These are phyloP conservation scores for Termitomyces bulborhizus DNA, from an alignment of 768 basidiomycete genomes.

Conservation along the genomic window DNA sequence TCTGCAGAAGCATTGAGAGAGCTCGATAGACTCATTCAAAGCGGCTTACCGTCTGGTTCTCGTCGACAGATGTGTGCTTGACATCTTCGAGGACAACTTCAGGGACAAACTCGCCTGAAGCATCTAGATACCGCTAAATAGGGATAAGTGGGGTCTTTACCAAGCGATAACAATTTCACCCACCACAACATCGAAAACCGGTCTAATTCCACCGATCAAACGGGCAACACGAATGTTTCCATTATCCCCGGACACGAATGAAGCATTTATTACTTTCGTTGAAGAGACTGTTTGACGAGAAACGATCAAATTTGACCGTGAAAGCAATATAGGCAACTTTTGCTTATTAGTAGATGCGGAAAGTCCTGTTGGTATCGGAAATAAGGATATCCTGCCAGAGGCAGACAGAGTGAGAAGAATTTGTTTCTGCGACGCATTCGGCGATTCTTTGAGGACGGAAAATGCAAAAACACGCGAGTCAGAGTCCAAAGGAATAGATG, in stretches of 20 bases:
- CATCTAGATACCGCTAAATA: constrained; percentile 48
- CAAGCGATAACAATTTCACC: constrained; percentile 20
- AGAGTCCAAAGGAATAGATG: constrained; percentile 59
- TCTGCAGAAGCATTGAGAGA: constrained; percentile 20
- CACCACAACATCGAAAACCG: constrained; percentile 56
- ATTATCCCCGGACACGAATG: constrained; percentile 34
- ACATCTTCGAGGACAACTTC: constrained; percentile 42
- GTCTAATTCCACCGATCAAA: constrained; percentile 48
- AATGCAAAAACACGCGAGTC: constrained; percentile 44
- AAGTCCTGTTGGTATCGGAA: constrained; percentile 44
- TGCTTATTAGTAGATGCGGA: constrained; percentile 30
- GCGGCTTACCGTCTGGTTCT: constrained; percentile 3
- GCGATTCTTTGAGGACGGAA: constrained; percentile 21
- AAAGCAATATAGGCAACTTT: constrained; percentile 43
- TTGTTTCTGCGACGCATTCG: constrained; percentile 21
- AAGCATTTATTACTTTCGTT: constrained; percentile 37
- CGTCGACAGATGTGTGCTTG: constrained; percentile 4
- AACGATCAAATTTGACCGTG: constrained; percentile 42
- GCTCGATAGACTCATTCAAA: background rate
- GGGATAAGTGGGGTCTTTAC: constrained; percentile 4
- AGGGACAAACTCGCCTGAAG: constrained; percentile 45
- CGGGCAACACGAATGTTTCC: constrained; percentile 47
- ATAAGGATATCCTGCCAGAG: constrained; percentile 54
- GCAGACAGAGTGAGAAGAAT: constrained; percentile 50
- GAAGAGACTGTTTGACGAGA: constrained; percentile 31